A percentile compares a stretch with the other conserved stretches of the same genome.
These are phyloP conservation scores for Corymbia calophylla DNA, from an alignment of 441 rosid genomes.

Conservation along the genomic window DNA sequence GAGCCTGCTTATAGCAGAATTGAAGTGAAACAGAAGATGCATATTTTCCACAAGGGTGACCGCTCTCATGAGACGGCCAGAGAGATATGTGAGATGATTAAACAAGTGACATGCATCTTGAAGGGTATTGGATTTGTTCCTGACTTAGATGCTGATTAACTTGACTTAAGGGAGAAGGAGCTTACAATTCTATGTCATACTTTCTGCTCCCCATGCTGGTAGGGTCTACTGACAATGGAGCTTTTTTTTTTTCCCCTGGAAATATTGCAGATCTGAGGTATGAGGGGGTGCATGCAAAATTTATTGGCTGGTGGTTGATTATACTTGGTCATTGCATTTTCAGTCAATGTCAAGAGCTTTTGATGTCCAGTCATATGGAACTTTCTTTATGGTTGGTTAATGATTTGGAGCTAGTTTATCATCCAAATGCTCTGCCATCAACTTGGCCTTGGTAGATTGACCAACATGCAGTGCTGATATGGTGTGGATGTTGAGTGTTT, in stretches of 20 bases:
- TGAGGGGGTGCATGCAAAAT: neutral
- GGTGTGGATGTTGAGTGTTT: neutral
- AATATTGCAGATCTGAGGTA: neutral
- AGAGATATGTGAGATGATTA: constrained; percentile 34
- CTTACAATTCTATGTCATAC: neutral
- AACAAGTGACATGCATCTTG: constrained; percentile 31
- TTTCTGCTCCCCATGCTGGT: neutral
- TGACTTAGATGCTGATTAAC: constrained; percentile 17
- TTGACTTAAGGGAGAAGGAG: neutral
- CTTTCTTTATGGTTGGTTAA: neutral
- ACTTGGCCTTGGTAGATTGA: neutral
- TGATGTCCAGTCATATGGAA: neutral
- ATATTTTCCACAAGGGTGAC: constrained; percentile 49
- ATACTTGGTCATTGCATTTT: neutral
- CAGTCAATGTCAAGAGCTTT: neutral
- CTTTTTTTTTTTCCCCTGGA: neutral
- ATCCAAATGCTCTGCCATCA: neutral
- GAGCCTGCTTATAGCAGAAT: constrained; percentile 72
- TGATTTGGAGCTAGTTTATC: neutral
- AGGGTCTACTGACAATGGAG: neutral
- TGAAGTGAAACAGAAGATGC: constrained; percentile 54
- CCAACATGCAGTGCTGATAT: neutral
- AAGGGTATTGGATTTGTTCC: constrained; percentile 35
- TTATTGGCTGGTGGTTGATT: neutral
- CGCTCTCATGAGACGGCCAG: constrained; percentile 30